A percentile compares a stretch with the other conserved stretches of the same genome.
Conservation (phyloP, 257 asterid species). For the Nemophila menziesii region DNA sequence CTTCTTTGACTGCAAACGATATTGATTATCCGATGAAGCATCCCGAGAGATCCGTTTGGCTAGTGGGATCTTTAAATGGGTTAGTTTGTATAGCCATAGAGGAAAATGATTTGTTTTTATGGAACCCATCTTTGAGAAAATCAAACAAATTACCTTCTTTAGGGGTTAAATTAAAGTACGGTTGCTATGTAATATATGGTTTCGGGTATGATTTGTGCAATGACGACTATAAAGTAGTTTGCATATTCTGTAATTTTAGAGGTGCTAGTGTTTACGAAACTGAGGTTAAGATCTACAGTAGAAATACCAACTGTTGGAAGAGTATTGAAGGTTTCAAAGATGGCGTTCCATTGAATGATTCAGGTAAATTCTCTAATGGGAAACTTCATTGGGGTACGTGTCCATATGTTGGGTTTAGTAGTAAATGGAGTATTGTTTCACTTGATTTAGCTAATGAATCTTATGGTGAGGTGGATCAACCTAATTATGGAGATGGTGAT, state of each 20-base stretch:
- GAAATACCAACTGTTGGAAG: constrained; percentile 39
- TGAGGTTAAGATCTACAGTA: constrained; percentile 32
- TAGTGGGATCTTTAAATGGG: constrained; percentile 24
- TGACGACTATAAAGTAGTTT: constrained; percentile 49
- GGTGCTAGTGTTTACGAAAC: constrained; percentile 11
- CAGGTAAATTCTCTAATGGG: constrained; percentile 31
- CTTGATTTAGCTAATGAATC: constrained; percentile 37
- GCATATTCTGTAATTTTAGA: constrained; percentile 14
- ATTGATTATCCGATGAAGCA: constrained; percentile 10
- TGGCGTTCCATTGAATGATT: constrained; percentile 17
- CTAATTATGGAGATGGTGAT: constrained; percentile 15
- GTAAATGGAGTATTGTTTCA: constrained; percentile 28
- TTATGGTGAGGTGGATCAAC: constrained; percentile 23
- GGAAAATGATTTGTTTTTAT: constrained; percentile 10
- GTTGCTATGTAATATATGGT: constrained; percentile 14
- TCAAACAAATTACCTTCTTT: constrained; percentile 11
- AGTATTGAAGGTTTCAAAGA: constrained; percentile 20
- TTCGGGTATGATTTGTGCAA: constrained; percentile 21
- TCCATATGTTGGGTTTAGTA: constrained; percentile 8
- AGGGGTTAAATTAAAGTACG: constrained; percentile 1
- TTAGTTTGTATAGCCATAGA: constrained; percentile 16
- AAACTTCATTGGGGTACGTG: constrained; percentile 43
- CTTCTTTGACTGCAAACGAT: background rate
- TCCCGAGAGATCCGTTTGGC: background rate
- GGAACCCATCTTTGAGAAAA: constrained; percentile 20